Percentiles rank a stretch among this genome's conserved stretches.
Conservation (phyloP, 1,139 yeast genomes). For the Pichia cactophila region DNA sequence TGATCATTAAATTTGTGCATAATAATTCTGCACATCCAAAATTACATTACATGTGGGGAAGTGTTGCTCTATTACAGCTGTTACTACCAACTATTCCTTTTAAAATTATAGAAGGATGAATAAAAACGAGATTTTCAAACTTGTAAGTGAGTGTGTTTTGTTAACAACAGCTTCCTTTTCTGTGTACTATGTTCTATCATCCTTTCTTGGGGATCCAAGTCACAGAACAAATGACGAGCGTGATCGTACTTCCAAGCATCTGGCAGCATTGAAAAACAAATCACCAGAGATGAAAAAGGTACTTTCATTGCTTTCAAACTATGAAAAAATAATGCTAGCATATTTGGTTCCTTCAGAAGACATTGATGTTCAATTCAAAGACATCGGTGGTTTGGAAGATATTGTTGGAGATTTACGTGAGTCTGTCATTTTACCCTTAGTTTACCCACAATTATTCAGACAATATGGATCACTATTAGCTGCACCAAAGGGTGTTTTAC, state of each 20-base stretch:
- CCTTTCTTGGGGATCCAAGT: conserved; percentile 15
- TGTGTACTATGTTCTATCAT: conserved; percentile 12
- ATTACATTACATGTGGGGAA: no score
- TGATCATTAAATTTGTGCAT: no score
- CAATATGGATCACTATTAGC: conserved; percentile 61
- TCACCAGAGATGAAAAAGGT: conserved; percentile 13
- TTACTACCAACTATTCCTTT: not conserved
- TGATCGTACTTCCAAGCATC: conserved; percentile 14
- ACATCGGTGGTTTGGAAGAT: conserved; percentile 81
- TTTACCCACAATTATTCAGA: conserved; percentile 59
- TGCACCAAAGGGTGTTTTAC: conserved; percentile 90
- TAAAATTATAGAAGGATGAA: conserved; percentile 6
- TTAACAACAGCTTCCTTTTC: conserved; percentile 16
- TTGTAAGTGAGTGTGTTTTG: conserved; percentile 16
- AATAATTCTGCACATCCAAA: no score
- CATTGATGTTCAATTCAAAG: conserved; percentile 63
- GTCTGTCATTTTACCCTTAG: conserved; percentile 80
- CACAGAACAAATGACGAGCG: conserved; percentile 15
- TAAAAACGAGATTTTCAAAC: conserved; percentile 13
- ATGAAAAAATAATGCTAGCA: conserved; percentile 68
- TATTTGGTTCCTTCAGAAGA: conserved; percentile 84
- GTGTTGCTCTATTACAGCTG: not conserved
- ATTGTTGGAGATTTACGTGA: conserved; percentile 82
- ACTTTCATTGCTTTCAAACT: conserved; percentile 29
- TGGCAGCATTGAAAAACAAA: conserved; percentile 8